Evolutionary conservation across 768 basidiomycete species (phyloP).

Genomic region (Tylopilus sp.): DNA sequence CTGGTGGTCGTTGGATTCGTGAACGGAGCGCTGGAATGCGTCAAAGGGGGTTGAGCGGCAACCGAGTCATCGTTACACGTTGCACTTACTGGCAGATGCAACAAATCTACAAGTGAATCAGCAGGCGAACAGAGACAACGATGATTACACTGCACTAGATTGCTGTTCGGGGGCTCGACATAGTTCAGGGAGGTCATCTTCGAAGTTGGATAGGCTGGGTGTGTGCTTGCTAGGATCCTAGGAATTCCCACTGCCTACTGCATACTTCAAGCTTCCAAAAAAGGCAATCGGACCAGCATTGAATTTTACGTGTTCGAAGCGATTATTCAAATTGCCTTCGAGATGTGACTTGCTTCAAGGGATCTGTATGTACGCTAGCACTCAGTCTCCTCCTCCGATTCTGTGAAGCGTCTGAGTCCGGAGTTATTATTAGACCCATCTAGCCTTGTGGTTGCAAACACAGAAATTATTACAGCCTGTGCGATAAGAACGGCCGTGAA

Average conservation of each 20-base stretch:
- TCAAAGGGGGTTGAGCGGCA: slow-evolving; percentile 1
- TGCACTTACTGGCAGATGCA: slow-evolving; percentile 66
- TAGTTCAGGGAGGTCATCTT: slow-evolving; percentile 44
- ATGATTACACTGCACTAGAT: slow-evolving; percentile 45
- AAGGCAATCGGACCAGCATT: slow-evolving; percentile 14
- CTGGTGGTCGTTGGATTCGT: slow-evolving; percentile 69
- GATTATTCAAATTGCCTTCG: no score
- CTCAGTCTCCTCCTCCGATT: no score
- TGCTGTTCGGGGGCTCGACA: slow-evolving; percentile 58
- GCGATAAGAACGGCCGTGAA: no score
- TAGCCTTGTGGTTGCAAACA: no score
- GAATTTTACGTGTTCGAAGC: no score
- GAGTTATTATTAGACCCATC: no score
- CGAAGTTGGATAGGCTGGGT: no score
- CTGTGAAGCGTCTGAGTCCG: no score
- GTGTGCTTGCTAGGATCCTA: slow-evolving; percentile 5
- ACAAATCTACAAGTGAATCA: slow-evolving; percentile 50
- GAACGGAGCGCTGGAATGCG: slow-evolving; percentile 57
- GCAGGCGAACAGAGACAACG: neutral
- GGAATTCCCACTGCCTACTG: neutral
- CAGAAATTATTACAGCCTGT: no score
- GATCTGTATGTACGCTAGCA: no score
- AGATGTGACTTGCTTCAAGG: no score
- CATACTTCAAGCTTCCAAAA: slow-evolving; percentile 1
- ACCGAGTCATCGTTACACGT: neutral